Conservation (phyloP, 768 basidiomycete genomes). For the Psilocybe cyanescens region DNA sequence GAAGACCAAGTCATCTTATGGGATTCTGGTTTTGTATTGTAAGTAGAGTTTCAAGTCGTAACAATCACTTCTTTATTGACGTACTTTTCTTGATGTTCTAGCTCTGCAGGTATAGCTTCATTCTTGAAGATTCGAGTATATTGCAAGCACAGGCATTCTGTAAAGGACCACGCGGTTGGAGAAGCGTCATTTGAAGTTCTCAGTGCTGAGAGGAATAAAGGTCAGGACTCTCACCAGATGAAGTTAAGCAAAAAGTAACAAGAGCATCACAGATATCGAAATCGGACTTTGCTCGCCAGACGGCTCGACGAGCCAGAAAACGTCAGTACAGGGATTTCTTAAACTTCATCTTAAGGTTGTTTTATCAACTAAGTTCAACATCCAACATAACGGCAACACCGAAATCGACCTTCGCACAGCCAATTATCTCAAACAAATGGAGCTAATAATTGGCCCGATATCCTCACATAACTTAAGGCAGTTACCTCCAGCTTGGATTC, state of each 20-base stretch:
- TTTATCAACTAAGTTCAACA: not conserved
- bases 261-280: not conserved
- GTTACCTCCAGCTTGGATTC: not conserved
- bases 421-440: slow-evolving; percentile 1
- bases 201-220: slow-evolving; percentile 1
- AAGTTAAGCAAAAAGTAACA: no score
- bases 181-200: not conserved
- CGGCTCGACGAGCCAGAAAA: not conserved
- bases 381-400: not conserved
- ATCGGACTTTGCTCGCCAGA: not conserved
- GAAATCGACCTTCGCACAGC: not conserved
- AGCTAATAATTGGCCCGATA: not conserved
- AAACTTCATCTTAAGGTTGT: not conserved
- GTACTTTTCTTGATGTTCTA: not conserved
- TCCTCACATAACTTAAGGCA: not conserved
- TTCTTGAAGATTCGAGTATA: not conserved
- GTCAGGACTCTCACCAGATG: not conserved
- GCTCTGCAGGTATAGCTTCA: not conserved
- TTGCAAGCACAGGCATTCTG: not conserved
- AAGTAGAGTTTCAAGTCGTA: not conserved
- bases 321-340: not conserved
- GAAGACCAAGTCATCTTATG: no score
- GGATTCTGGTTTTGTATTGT: no score
- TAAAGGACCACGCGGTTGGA: not conserved
- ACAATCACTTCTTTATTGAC: no score